These are phyloP conservation scores for Periconia macrospinosa DNA, from an alignment of 2,329 filamentous ascomycete species.

Conservation along the genomic window DNA sequence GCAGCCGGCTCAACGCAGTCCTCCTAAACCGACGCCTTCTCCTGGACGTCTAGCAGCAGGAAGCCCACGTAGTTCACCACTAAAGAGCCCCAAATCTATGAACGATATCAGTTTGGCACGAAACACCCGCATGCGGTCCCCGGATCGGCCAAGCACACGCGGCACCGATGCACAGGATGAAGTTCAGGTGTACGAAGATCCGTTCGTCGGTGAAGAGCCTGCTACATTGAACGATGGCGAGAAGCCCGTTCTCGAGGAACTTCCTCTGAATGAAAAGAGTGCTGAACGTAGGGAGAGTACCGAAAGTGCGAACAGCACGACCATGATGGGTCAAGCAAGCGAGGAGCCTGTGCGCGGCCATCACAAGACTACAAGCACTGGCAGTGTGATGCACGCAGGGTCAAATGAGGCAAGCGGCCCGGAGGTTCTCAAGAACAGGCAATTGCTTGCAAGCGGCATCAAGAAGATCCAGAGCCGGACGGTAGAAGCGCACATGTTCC, in stretches of 20 bases:
- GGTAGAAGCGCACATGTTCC: constrained; percentile 80
- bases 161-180: constrained; percentile 42
- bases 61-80: constrained; percentile 27
- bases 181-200: constrained; percentile 58
- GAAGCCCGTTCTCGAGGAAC: constrained; percentile 53
- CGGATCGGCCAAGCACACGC: constrained; percentile 36
- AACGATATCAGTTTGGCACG: constrained; percentile 26
- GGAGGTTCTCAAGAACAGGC: constrained; percentile 50
- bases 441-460: constrained; percentile 74
- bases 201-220: constrained; percentile 45
- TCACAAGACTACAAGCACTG: constrained; percentile 43
- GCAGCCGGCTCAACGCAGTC: constrained; percentile 34
- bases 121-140: constrained; percentile 35
- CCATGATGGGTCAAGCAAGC: constrained; percentile 28
- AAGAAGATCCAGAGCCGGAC: constrained; percentile 69
- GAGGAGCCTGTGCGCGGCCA: constrained; percentile 34
- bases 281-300: constrained; percentile 36
- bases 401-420: constrained; percentile 34
- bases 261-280: constrained; percentile 53
- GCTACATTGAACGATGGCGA: constrained; percentile 33
- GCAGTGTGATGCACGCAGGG: constrained; percentile 37
- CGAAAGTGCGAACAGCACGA: constrained; percentile 26
- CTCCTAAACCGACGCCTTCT: constrained; percentile 31
- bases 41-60: constrained; percentile 27
- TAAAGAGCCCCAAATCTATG: constrained; percentile 36